Conservation (phyloP, 345 rosid species). For the Hirschfeldia incana region DNA sequence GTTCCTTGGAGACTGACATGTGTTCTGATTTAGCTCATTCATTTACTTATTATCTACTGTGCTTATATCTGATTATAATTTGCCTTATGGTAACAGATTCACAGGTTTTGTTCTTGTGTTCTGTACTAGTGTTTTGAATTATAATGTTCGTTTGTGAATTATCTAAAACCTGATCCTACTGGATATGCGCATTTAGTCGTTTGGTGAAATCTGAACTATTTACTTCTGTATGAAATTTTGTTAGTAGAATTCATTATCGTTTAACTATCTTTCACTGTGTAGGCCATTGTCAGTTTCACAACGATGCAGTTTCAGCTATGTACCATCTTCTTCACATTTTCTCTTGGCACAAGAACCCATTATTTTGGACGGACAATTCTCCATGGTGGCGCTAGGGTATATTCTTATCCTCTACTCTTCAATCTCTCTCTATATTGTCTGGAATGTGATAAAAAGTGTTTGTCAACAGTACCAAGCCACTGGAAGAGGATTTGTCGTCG, state of each 20-base stretch:
- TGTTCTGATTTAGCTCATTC: conserved; percentile 8
- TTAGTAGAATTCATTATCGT: conserved; percentile 8
- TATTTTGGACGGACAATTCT: conserved; percentile 96
- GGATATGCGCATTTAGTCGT: not conserved
- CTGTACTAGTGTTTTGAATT: not conserved
- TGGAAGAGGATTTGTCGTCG: conserved; percentile 96
- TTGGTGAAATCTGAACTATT: not conserved
- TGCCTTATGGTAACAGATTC: not conserved
- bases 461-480: conserved; percentile 87
- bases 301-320: conserved; percentile 98
- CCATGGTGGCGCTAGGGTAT: conserved; percentile 97
- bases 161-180: conserved; percentile 15
- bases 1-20: conserved; percentile 7
- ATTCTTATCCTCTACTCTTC: conserved; percentile 23
- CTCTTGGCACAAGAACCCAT: conserved; percentile 93
- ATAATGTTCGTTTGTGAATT: not conserved
- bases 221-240: conserved; percentile 11
- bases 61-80: not conserved
- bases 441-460: conserved; percentile 26
- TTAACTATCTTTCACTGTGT: conserved; percentile 31
- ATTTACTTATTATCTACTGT: not conserved
- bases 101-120: not conserved
- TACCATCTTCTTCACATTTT: conserved; percentile 97
- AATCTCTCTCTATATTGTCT: not conserved
- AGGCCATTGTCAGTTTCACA: conserved; percentile 87